Evolutionary conservation across 31 red algal species (phyloP).

Genomic region (Odonthalia washingtoniensis): DNA sequence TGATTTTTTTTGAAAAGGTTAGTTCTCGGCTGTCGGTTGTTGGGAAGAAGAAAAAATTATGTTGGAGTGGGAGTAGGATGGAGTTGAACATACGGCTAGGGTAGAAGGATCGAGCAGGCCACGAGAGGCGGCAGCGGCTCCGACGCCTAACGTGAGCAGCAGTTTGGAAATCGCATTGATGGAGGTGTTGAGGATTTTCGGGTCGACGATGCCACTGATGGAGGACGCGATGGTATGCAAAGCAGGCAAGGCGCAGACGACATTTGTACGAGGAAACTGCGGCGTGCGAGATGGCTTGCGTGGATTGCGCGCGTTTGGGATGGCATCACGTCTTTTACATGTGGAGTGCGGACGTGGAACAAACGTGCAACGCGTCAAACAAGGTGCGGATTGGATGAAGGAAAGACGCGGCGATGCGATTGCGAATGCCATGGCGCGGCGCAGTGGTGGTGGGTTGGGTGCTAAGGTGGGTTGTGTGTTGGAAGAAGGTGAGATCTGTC

Average conservation of each 20-base stretch:
- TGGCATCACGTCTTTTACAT: too few species aligned
- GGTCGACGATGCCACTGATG: conserved; percentile 32
- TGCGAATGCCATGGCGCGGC: too few species aligned
- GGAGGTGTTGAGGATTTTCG: conserved; percentile 43
- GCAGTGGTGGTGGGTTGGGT: too few species aligned
- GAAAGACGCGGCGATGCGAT: too few species aligned
- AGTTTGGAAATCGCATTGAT: conserved; percentile 56
- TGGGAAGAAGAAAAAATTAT: not conserved
- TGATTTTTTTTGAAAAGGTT: too few species aligned
- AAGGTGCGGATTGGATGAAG: too few species aligned
- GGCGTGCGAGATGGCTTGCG: too few species aligned
- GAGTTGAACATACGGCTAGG: conserved; percentile 13
- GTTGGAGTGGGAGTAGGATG: not conserved
- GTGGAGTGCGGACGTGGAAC: too few species aligned
- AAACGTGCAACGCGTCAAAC: too few species aligned
- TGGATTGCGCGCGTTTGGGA: too few species aligned
- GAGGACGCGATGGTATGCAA: conserved; percentile 27
- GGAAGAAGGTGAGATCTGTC: too few species aligned
- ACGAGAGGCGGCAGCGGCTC: conserved; percentile 54
- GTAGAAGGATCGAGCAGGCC: conserved; percentile 34
- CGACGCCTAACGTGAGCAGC: conserved; percentile 53
- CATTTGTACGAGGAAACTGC: not conserved
- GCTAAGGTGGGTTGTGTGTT: too few species aligned
- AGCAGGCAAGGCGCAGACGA: not conserved
- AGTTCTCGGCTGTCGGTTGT: not conserved